Conservation (phyloP, 2,329 filamentous ascomycete species). For the Arthrobotrys conoides region DNA sequence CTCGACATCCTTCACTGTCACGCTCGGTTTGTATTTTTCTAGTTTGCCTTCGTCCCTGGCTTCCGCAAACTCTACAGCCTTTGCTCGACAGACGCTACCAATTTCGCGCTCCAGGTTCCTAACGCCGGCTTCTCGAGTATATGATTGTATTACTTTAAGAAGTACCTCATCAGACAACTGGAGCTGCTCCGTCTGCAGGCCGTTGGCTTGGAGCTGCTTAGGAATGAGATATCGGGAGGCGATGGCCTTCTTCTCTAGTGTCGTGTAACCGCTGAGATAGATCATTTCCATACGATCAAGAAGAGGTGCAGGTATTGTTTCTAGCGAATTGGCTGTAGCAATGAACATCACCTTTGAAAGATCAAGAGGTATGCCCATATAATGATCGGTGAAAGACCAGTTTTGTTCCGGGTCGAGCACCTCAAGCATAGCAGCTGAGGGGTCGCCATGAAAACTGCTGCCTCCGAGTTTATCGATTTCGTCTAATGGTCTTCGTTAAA, state of each 20-base stretch:
- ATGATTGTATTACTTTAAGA: conserved; percentile 94
- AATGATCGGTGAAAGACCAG: conserved; percentile 93
- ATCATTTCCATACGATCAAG: conserved; percentile 98
- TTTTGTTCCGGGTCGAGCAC: conserved; percentile 98
- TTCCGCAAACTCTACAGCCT: conserved; percentile 95
- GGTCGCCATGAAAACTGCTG: conserved; percentile 93
- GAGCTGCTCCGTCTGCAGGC: conserved; percentile 82
- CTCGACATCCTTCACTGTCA: conserved; percentile 86
- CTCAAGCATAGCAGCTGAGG: conserved; percentile 96
- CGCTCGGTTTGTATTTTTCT: conserved; percentile 79
- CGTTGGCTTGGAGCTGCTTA: conserved; percentile 93
- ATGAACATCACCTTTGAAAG: conserved; percentile 97
- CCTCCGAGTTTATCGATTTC: conserved; percentile 98
- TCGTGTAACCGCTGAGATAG: conserved; percentile 92
- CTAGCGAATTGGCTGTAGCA: conserved; percentile 92
- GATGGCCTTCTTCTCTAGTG: conserved; percentile 95
- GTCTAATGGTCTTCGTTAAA: conserved; percentile 69
- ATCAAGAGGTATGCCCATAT: conserved; percentile 94
- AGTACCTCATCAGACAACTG: conserved; percentile 84
- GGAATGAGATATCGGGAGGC: conserved; percentile 93
- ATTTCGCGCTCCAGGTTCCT: conserved; percentile 97
- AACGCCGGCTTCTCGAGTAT: conserved; percentile 95
- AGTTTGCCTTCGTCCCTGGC: conserved; percentile 81
- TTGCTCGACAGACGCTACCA: conserved; percentile 91
- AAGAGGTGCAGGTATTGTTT: conserved; percentile 93